Evolutionary conservation across 2,329 filamentous ascomycete species (phyloP).

Genomic region (Fusarium veterinarium): DNA sequence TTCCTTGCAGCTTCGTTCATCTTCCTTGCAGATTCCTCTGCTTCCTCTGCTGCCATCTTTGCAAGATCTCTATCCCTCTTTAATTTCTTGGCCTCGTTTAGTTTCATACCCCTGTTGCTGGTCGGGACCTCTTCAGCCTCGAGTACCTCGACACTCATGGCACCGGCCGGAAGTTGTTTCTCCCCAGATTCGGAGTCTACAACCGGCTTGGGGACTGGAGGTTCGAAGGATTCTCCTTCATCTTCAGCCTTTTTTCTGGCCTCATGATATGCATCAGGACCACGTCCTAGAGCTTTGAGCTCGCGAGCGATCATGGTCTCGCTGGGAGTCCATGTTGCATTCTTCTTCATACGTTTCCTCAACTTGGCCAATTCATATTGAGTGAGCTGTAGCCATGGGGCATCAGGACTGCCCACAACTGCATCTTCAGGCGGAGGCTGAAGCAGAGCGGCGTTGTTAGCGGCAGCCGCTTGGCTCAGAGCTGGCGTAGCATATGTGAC

Average conservation of each 20-base stretch:
- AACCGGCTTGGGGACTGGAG: conserved; percentile 49
- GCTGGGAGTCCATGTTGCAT: conserved; percentile 85
- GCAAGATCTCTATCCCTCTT: conserved; percentile 72
- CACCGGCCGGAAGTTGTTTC: conserved; percentile 67
- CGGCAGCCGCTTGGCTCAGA: conserved; percentile 53
- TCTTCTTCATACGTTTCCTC: conserved; percentile 91
- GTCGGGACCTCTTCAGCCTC: conserved; percentile 71
- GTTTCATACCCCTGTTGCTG: conserved; percentile 79
- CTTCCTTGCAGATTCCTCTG: conserved; percentile 66
- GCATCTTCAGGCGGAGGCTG: conserved; percentile 71
- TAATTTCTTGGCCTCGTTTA: conserved; percentile 81
- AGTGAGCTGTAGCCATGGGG: conserved; percentile 74
- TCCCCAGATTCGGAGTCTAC: conserved; percentile 63
- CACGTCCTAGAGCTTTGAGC: conserved; percentile 76
- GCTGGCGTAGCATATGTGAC: conserved; percentile 51
- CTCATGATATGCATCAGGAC: conserved; percentile 69
- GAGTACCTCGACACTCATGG: conserved; percentile 67
- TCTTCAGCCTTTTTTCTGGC: conserved; percentile 74
- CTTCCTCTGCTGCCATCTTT: conserved; percentile 71
- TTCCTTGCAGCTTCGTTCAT: conserved; percentile 62
- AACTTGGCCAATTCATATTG: conserved; percentile 74
- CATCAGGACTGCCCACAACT: conserved; percentile 67
- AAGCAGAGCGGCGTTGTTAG: conserved; percentile 57
- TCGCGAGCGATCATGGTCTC: conserved; percentile 88
- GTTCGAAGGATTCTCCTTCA: conserved; percentile 71